Evolutionary conservation across 2,329 filamentous ascomycete genomes (phyloP).

Genomic region (Chlorencoelia australis): DNA sequence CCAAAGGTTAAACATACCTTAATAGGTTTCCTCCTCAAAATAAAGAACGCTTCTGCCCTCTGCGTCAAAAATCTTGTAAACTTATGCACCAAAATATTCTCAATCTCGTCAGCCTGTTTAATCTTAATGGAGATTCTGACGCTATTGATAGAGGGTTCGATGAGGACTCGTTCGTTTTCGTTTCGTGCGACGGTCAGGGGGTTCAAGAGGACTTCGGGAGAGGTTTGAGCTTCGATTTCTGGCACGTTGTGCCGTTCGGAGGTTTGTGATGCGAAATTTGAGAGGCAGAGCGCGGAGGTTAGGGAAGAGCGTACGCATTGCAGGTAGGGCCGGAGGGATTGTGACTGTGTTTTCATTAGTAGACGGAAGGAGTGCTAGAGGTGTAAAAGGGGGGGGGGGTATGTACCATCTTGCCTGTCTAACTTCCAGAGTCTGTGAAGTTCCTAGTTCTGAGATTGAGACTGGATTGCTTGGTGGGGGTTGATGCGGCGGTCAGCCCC

Average conservation of each 20-base stretch:
- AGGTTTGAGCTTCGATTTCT: conserved; percentile 87
- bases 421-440: no score
- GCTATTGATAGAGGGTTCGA: conserved; percentile 94
- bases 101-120: conserved; percentile 98
- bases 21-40: conserved; percentile 87
- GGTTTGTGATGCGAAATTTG: conserved; percentile 95
- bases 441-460: no score
- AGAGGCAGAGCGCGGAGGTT: conserved; percentile 84
- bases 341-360: conserved; percentile 58
- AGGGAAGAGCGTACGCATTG: conserved; percentile 92
- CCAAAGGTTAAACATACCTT: conserved; percentile 47
- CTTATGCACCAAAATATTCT: conserved; percentile 96
- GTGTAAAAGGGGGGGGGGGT: no score
- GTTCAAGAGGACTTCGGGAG: conserved; percentile 87
- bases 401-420: no score
- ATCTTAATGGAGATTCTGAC: conserved; percentile 97
- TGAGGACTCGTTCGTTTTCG: conserved; percentile 92
- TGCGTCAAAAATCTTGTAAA: conserved; percentile 96
- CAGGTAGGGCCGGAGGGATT: conserved; percentile 93
- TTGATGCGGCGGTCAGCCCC: no score
- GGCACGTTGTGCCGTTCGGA: conserved; percentile 97
- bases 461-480: no score
- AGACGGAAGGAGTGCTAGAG: no score
- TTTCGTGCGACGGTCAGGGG: conserved; percentile 86
- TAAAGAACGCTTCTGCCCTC: conserved; percentile 93